A percentile compares a stretch with the other conserved stretches of the same genome.
These are phyloP conservation scores for Prosopis cineraria DNA, from an alignment of 306 rosid species.

Conservation along the genomic window DNA sequence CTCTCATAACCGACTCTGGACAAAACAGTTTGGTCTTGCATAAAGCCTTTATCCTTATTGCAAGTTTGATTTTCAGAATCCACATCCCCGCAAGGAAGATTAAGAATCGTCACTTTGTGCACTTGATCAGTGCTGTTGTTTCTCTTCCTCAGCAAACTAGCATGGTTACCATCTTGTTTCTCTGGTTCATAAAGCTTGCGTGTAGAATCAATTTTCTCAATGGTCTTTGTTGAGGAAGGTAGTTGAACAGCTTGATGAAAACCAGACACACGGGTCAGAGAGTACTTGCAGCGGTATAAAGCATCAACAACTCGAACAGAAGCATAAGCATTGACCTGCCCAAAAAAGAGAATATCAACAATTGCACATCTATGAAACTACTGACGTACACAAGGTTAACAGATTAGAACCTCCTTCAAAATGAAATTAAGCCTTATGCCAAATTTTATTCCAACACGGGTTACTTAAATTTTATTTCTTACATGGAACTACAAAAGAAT, in stretches of 20 bases:
- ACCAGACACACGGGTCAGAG: conserved; percentile 56
- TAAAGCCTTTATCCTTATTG: conserved; percentile 36
- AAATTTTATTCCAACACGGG: background rate
- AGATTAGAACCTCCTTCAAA: conserved; percentile 12
- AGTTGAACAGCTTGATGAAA: conserved; percentile 41
- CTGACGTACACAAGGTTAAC: background rate
- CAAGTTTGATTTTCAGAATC: conserved; percentile 45
- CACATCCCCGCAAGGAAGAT: conserved; percentile 56
- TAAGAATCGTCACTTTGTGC: conserved; percentile 87
- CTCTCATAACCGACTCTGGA: conserved; percentile 39
- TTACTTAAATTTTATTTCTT: background rate
- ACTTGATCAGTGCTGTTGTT: conserved; percentile 38
- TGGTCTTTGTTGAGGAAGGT: conserved; percentile 47
- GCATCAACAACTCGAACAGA: conserved; percentile 72
- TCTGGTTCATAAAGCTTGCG: conserved; percentile 30
- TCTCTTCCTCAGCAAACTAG: conserved; percentile 41
- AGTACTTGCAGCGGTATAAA: conserved; percentile 73
- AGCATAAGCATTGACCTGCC: conserved; percentile 87
- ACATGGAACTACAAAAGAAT: background rate
- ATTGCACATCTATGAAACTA: background rate
- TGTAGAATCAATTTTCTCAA: conserved; percentile 36
- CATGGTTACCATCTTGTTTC: conserved; percentile 30
- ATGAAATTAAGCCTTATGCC: background rate
- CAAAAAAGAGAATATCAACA: conserved; percentile 9
- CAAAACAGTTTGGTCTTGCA: conserved; percentile 37